phyloP scores from a whole-genome alignment of 169 alveolate species.

The Cryptosporidium muris region DNA sequence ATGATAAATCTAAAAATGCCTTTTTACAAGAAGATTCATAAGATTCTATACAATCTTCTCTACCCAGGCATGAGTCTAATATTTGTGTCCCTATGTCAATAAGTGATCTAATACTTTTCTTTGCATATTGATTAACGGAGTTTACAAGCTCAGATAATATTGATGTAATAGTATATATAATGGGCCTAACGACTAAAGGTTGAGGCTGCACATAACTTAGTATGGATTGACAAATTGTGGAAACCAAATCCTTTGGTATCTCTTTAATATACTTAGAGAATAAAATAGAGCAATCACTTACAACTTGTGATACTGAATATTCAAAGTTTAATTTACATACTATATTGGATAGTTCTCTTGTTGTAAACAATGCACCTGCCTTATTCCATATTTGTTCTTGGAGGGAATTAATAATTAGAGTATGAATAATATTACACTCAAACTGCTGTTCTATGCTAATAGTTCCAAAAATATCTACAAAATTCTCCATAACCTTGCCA shows the following conservation, averaged over 20 bases:
- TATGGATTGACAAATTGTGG: conserved; percentile 22
- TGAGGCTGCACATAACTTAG: conserved; percentile 55
- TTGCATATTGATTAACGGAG: no score
- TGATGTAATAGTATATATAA: conserved; percentile 31
- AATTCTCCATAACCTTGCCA: conserved; percentile 41
- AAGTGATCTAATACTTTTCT: no score
- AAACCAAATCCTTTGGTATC: conserved; percentile 8
- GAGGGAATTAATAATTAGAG: conserved; percentile 43
- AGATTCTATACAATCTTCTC: no score
- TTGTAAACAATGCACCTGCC: conserved; percentile 27
- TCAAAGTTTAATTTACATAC: conserved; percentile 59
- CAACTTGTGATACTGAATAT: conserved; percentile 24
- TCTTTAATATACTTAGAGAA: conserved; percentile 12
- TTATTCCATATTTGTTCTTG: conserved; percentile 27
- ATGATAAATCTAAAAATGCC: no score
- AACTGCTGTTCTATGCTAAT: conserved; percentile 51
- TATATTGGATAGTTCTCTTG: conserved; percentile 52
- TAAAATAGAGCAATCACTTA: conserved; percentile 37
- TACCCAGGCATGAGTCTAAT: no score
- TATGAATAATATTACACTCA: conserved; percentile 40
- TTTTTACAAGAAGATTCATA: no score
- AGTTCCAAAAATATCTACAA: conserved; percentile 43
- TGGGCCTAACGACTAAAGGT: conserved; percentile 41
- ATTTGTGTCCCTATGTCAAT: no score
- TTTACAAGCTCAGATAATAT: no score